These are phyloP conservation scores for Galerina marginata DNA, from an alignment of 768 basidiomycete species.

Conservation along the genomic window DNA sequence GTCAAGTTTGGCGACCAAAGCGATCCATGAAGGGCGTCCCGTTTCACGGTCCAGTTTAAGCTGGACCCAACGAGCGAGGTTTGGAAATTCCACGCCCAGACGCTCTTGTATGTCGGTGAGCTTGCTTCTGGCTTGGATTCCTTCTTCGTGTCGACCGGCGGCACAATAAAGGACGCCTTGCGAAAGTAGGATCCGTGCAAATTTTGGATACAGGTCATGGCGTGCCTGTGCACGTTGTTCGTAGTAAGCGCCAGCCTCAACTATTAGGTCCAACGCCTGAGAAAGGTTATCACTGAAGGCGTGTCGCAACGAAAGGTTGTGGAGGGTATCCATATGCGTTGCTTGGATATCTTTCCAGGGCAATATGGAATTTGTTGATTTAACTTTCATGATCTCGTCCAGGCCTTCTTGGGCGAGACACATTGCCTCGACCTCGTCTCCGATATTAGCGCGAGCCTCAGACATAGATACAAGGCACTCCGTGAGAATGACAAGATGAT, in stretches of 20 bases:
- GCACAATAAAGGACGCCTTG: slow-evolving; percentile 11
- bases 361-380: background rate
- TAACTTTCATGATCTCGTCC: background rate
- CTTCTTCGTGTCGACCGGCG: slow-evolving; percentile 8
- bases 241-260: slow-evolving; percentile 1
- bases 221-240: slow-evolving; percentile 1
- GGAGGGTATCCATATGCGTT: background rate
- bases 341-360: background rate
- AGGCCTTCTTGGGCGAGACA: background rate
- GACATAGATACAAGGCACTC: background rate
- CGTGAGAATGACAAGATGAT: background rate
- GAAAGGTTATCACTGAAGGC: background rate
- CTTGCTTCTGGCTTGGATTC: background rate
- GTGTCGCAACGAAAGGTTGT: background rate
- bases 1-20: background rate
- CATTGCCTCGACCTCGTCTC: background rate
- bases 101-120: background rate
- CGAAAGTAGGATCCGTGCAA: slow-evolving; percentile 1
- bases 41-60: background rate
- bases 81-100: background rate
- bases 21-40: background rate
- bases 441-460: background rate
- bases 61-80: background rate
- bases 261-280: background rate
- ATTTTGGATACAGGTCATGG: slow-evolving; percentile 4